Base-by-base conservation (phyloP, 1,284 basidiomycete species). In the Moesziomyces parantarcticus region DNA sequence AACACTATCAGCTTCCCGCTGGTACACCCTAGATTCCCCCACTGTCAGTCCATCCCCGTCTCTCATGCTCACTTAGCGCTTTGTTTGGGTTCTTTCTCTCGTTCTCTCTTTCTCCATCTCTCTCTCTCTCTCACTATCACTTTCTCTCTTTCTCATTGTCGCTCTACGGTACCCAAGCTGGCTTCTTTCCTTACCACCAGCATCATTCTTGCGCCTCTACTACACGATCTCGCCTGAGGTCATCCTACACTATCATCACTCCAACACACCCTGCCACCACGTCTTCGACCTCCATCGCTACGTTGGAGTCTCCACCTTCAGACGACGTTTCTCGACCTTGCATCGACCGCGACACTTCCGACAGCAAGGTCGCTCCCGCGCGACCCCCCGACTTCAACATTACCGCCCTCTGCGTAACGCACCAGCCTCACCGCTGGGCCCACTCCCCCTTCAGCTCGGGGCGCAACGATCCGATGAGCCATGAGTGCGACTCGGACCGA, bases 401-500 rank as follows among this genome's bases (percentile, higher is more conserved):
- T 62, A 57, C 68, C 55, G 55, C 58, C 50, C 26, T 66, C 45
- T 32, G 50, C 44, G 22, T 52, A 32, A 20, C 54, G 9, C 50
- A 61, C 68, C 68, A 66, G 68, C 68, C 65, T 50, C 52, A 62
- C 55, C 61, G 68, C 68, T 71, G 62, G 68, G 58, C 62, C 36
- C 44, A 50, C 42, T 51, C 50, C 41, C 62, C 49, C 40, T 61
- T 57, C 13, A 48, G 58, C 49, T 59, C 57, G 49, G 52, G 56
- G 39, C 48, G 50, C 22, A 50, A 41, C n/a, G 67, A 60, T 70
- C 67, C 57, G 56, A 70, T 70, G 67, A 57, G 53, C 40, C 53
- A 69, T 58, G 60, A 70, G 52, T 58, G 61, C 23, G 60, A 59
- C 60, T 50, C 57, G 46, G 52, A 58, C 40, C 44, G 56, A 55